Evolutionary conservation across 176 grass and related monocot species (phyloP).

Genomic region (Coix lacrymajobi): DNA sequence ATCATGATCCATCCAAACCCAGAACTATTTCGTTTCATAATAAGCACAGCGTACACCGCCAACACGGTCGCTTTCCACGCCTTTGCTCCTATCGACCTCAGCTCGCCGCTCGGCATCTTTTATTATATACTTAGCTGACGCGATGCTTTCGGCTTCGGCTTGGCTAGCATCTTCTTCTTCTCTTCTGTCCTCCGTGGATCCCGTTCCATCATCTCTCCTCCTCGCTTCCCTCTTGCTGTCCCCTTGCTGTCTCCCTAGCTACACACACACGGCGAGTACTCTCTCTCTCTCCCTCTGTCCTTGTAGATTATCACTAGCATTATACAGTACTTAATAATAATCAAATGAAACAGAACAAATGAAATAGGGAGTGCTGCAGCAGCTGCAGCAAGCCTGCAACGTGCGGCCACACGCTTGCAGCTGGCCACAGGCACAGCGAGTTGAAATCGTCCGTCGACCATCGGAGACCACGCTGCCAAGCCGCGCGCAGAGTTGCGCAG

Average conservation of each 20-base stretch:
- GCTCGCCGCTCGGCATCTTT: background rate
- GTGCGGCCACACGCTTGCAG: background rate
- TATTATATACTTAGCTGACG: background rate
- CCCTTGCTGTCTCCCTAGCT: background rate
- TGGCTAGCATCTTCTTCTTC: background rate
- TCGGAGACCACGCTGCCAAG: background rate
- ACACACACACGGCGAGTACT: too few species aligned
- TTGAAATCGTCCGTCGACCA: background rate
- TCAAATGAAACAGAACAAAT: too few species aligned
- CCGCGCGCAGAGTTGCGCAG: background rate
- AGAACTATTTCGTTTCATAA: background rate
- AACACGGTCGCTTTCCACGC: background rate
- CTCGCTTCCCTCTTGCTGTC: background rate
- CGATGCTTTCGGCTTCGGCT: background rate
- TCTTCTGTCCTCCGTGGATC: background rate
- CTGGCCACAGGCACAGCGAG: background rate
- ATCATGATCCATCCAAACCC: constrained; percentile 19
- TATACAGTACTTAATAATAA: too few species aligned
- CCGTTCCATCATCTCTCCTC: background rate
- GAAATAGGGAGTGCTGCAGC: too few species aligned
- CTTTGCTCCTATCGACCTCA: background rate
- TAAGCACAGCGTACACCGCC: background rate
- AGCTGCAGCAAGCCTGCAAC: background rate
- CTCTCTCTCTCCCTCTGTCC: too few species aligned
- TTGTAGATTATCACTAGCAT: too few species aligned